phyloP scores from a whole-genome alignment of 192 early-diverging fungal species.

The Coemansia umbellata region DNA sequence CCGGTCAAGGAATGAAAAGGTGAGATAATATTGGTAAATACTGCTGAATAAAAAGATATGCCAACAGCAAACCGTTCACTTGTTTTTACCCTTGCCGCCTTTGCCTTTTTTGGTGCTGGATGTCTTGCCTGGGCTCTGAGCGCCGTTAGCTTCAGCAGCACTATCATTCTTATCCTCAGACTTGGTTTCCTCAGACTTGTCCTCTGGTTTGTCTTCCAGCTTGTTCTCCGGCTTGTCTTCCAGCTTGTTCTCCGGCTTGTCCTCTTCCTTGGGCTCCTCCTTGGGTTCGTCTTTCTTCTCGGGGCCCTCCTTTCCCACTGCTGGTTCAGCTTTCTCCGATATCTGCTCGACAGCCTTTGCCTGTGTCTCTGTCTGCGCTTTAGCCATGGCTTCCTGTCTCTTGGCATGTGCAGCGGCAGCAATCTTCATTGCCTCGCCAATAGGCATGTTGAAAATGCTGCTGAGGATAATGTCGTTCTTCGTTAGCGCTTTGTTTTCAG shows the following conservation, averaged over 20 bases:
- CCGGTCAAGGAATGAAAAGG: no score
- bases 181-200: background rate
- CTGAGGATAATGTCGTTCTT: slow-evolving; percentile 44
- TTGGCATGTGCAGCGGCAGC: slow-evolving; percentile 41
- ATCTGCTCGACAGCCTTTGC: slow-evolving; percentile 37
- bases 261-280: slow-evolving; percentile 42
- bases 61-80: no score
- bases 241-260: slow-evolving; percentile 26
- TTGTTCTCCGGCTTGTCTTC: slow-evolving; percentile 22
- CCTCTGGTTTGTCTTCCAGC: slow-evolving; percentile 12
- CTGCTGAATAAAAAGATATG: no score
- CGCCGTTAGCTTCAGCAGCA: background rate
- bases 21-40: no score
- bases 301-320: slow-evolving; percentile 34
- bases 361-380: no score
- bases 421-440: slow-evolving; percentile 44
- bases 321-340: slow-evolving; percentile 1
- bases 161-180: background rate
- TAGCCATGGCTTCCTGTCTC: slow-evolving; percentile 21
- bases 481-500: slow-evolving; percentile 46
- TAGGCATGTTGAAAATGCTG: slow-evolving; percentile 49
- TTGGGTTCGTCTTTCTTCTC: slow-evolving; percentile 22
- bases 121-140: no score
- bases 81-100: slow-evolving; percentile 3
- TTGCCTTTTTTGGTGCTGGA: background rate